These are phyloP conservation scores for Calocybe gangraenosa DNA, from an alignment of 768 basidiomycete species.

Conservation along the genomic window DNA sequence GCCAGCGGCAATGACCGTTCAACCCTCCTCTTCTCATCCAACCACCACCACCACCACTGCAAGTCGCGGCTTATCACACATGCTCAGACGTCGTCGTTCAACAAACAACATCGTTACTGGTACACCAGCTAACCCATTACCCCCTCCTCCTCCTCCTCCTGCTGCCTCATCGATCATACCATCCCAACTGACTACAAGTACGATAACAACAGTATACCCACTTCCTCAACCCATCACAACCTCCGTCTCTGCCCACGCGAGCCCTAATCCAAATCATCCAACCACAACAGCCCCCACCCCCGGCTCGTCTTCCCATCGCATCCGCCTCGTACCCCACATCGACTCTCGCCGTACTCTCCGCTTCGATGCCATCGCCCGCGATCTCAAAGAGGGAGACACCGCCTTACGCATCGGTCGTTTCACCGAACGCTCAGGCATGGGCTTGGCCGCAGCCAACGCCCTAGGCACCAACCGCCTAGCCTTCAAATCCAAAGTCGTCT, in stretches of 20 bases:
- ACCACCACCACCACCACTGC: conserved; percentile 18
- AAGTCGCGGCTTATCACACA: conserved; percentile 52
- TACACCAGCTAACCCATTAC: too few species aligned
- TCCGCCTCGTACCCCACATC: conserved; percentile 93
- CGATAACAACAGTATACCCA: conserved; percentile 16
- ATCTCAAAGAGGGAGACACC: conserved; percentile 65
- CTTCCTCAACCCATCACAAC: conserved; percentile 21
- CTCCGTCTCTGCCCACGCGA: conserved; percentile 8
- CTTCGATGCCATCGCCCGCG: conserved; percentile 90
- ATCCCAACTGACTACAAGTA: too few species aligned
- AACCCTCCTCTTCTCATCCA: conserved; percentile 29
- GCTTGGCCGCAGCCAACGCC: conserved; percentile 61
- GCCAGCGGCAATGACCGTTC: conserved; percentile 32
- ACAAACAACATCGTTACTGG: conserved; percentile 45
- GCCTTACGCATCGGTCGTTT: conserved; percentile 89
- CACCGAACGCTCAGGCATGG: conserved; percentile 78
- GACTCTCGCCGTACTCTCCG: conserved; percentile 84
- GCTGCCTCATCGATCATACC: conserved; percentile 6
- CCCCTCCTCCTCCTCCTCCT: too few species aligned
- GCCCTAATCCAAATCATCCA: not conserved
- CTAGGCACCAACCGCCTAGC: conserved; percentile 80
- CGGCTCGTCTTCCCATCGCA: conserved; percentile 46
- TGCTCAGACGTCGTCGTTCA: conserved; percentile 65
- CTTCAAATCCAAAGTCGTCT: conserved; percentile 94
- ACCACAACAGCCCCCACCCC: conserved; percentile 1